Percentiles rank a stretch among this genome's conserved stretches.
phyloP scores from a whole-genome alignment of 305 asterid genomes.

The Coffea humblotiana region DNA sequence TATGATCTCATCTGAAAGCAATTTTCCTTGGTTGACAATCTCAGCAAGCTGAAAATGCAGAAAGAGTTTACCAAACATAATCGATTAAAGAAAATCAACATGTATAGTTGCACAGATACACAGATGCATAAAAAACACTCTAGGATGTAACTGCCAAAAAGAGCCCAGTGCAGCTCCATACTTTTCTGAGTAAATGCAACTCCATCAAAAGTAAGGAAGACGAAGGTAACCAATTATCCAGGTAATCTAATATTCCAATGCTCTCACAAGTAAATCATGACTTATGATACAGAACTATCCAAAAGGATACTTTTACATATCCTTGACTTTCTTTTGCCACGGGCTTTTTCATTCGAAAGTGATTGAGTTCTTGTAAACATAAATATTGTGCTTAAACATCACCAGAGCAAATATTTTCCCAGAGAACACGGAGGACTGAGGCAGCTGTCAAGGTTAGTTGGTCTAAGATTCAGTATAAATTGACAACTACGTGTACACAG shows the following conservation, averaged over 20 bases:
- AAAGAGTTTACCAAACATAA: conserved; percentile 21
- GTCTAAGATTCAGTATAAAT: neutral
- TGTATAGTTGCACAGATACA: neutral
- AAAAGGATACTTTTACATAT: too few species aligned
- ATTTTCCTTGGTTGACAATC: conserved; percentile 79
- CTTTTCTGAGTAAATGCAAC: neutral
- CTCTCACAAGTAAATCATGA: neutral
- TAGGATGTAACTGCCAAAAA: neutral
- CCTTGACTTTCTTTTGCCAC: too few species aligned
- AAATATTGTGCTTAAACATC: too few species aligned
- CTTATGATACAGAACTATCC: neutral
- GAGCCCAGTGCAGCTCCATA: neutral
- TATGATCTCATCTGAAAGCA: conserved; percentile 83
- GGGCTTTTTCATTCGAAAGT: too few species aligned
- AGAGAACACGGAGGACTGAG: neutral
- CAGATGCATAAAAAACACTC: neutral
- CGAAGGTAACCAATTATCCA: neutral
- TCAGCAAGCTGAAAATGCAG: conserved; percentile 64
- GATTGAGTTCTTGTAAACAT: too few species aligned
- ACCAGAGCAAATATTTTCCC: neutral
- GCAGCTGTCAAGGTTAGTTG: neutral
- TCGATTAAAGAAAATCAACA: conserved; percentile 10
- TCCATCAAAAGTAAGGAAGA: neutral
- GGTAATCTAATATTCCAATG: neutral
- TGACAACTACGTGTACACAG: neutral